Conservation (phyloP, 306 rosid species). For the Vigna nakashimae region DNA sequence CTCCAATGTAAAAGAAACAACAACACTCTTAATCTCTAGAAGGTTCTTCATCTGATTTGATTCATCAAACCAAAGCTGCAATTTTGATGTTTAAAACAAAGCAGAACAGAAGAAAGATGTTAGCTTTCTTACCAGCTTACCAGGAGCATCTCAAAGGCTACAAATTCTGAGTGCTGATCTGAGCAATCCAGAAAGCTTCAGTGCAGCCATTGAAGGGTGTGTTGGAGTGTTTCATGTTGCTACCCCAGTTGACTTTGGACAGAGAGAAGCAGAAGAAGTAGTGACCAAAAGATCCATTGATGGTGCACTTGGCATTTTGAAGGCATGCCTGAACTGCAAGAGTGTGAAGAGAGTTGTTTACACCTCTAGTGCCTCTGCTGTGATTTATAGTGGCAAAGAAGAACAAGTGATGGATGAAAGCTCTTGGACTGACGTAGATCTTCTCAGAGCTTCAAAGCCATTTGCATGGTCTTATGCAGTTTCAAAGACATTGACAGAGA, state of each 20-base stretch:
- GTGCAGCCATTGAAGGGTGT: slow-evolving; percentile 61
- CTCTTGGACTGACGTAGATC: slow-evolving; percentile 2
- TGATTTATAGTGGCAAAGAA: background rate
- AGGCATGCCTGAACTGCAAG: slow-evolving; percentile 51
- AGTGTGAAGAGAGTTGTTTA: slow-evolving; percentile 65
- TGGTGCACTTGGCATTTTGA: slow-evolving; percentile 65
- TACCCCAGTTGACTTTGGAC: slow-evolving; percentile 38
- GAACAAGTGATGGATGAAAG: slow-evolving; percentile 6
- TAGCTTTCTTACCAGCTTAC: slow-evolving; percentile 59
- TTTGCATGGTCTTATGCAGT: slow-evolving; percentile 1
- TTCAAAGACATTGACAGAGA: slow-evolving; percentile 36
- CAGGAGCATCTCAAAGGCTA: slow-evolving; percentile 61
- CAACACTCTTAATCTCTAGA: no score
- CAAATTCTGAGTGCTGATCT: slow-evolving; percentile 60
- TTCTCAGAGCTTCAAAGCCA: slow-evolving; percentile 15
- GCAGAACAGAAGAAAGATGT: slow-evolving; percentile 51
- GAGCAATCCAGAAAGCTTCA: slow-evolving; percentile 57
- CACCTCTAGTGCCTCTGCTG: slow-evolving; percentile 54
- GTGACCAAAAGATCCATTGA: slow-evolving; percentile 57
- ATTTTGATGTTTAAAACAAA: background rate
- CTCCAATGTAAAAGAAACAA: no score
- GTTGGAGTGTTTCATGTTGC: slow-evolving; percentile 68
- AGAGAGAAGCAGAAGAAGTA: slow-evolving; percentile 52
- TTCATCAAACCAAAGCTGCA: background rate
- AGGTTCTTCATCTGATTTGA: no score